phyloP scores from a whole-genome alignment of 163 green algal species.

The Chlamydomonas reinhardtii region DNA sequence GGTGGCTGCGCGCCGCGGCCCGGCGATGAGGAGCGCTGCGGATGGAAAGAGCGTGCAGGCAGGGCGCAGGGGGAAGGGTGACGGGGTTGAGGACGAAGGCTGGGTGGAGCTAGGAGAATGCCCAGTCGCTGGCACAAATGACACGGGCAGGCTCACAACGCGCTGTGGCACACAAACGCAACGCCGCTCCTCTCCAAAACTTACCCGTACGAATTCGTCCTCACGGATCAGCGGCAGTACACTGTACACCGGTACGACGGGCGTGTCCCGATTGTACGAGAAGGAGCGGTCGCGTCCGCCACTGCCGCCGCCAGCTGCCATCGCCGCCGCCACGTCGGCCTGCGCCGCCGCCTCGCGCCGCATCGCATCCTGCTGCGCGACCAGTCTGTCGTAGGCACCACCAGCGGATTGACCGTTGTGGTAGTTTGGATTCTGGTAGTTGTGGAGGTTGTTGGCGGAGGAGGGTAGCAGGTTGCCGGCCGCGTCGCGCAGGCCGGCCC shows the following conservation, averaged over 20 bases:
- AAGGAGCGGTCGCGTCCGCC: not conserved
- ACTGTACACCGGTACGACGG: slow-evolving; percentile 55
- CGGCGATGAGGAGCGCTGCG: too few species aligned
- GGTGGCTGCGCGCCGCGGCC: not conserved
- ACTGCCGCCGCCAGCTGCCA: not conserved
- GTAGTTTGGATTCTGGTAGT: not conserved
- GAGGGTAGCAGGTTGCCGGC: slow-evolving; percentile 20
- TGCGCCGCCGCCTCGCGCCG: not conserved
- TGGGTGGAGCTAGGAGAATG: too few species aligned
- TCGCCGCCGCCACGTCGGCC: not conserved
- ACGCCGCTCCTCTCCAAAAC: not conserved
- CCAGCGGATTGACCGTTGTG: not conserved
- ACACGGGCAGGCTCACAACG: too few species aligned
- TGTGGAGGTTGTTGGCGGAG: not conserved
- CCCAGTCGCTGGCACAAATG: too few species aligned
- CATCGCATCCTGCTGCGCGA: not conserved
- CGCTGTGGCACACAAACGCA: too few species aligned
- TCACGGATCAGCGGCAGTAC: slow-evolving; percentile 53
- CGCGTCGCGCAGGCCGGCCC: not conserved
- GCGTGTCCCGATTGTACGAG: slow-evolving; percentile 30
- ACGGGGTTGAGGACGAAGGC: too few species aligned
- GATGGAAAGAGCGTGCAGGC: too few species aligned
- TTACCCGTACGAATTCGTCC: slow-evolving; percentile 41
- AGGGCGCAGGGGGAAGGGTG: too few species aligned
- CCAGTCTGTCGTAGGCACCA: not conserved